These are phyloP conservation scores for Primulina tabacum DNA, from an alignment of 257 asterid species.

Conservation along the genomic window DNA sequence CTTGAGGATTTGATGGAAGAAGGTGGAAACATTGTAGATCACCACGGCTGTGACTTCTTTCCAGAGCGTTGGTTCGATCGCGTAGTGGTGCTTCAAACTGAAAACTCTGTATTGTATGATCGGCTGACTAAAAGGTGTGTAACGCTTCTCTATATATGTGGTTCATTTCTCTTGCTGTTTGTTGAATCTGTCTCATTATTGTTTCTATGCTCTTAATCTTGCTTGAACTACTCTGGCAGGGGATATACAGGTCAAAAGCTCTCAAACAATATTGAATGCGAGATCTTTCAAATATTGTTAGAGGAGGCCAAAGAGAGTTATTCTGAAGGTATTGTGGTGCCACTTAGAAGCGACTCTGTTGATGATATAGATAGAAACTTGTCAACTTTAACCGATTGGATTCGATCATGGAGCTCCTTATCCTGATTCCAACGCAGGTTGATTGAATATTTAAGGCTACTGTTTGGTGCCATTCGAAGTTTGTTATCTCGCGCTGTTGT, in stretches of 20 bases:
- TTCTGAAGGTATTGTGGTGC: conserved; percentile 62
- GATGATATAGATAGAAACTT: conserved; percentile 64
- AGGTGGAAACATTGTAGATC: conserved; percentile 94
- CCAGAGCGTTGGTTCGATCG: conserved; percentile 93
- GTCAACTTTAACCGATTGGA: conserved; percentile 54
- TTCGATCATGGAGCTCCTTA: conserved; percentile 49
- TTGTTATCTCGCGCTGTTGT: neutral
- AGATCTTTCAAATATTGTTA: conserved; percentile 76
- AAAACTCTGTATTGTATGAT: conserved; percentile 68
- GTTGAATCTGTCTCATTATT: neutral
- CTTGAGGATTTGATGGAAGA: conserved; percentile 89
- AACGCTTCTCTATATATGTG: neutral
- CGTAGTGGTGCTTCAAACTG: conserved; percentile 83
- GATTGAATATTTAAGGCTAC: neutral
- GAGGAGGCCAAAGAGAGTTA: conserved; percentile 95
- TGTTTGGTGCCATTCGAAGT: neutral
- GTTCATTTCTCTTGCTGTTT: neutral
- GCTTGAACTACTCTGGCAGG: conserved; percentile 35
- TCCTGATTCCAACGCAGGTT: conserved; percentile 25
- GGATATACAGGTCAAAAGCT: conserved; percentile 84
- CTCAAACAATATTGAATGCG: conserved; percentile 78
- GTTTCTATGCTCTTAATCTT: neutral
- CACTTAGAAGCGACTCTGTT: conserved; percentile 56
- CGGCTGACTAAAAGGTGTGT: conserved; percentile 62
- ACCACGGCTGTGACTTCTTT: conserved; percentile 94